Evolutionary conservation across 805 yeast species (phyloP).

Genomic region (Metschnikowia sp.): DNA sequence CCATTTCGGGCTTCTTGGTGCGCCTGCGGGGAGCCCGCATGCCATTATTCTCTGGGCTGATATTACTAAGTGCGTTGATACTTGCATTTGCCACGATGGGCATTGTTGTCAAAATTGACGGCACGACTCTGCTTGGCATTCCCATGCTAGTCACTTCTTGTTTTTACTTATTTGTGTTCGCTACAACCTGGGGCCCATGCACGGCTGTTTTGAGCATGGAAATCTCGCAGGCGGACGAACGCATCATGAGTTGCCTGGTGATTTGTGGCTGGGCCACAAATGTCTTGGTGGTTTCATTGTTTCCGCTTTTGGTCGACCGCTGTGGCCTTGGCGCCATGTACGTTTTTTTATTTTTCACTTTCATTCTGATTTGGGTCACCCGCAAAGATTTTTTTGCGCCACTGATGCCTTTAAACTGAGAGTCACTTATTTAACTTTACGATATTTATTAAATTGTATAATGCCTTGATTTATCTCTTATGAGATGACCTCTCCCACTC

Average conservation of each 20-base stretch:
- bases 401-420: too few species aligned
- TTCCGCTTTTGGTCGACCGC: conserved; percentile 20
- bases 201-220: conserved; percentile 23
- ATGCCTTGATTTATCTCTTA: too few species aligned
- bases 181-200: conserved; percentile 34
- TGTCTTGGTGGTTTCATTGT: conserved; percentile 20
- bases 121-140: neutral
- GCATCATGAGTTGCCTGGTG: conserved; percentile 19
- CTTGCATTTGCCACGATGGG: conserved; percentile 8
- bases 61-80: neutral
- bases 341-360: conserved; percentile 16
- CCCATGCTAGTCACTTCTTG: conserved; percentile 18
- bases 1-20: conserved; percentile 18
- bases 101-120: neutral
- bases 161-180: conserved; percentile 21
- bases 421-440: too few species aligned
- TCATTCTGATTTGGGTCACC: conserved; percentile 16
- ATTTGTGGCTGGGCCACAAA: conserved; percentile 24
- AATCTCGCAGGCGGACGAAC: conserved; percentile 21
- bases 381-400: conserved; percentile 1
- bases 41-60: conserved; percentile 14
- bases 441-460: too few species aligned
- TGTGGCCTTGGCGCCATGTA: conserved; percentile 21
- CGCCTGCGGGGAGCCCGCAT: conserved; percentile 9
- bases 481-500: too few species aligned